These are phyloP conservation scores for Didymosphaeria variabile DNA, from an alignment of 2,329 filamentous ascomycete species.

Conservation along the genomic window DNA sequence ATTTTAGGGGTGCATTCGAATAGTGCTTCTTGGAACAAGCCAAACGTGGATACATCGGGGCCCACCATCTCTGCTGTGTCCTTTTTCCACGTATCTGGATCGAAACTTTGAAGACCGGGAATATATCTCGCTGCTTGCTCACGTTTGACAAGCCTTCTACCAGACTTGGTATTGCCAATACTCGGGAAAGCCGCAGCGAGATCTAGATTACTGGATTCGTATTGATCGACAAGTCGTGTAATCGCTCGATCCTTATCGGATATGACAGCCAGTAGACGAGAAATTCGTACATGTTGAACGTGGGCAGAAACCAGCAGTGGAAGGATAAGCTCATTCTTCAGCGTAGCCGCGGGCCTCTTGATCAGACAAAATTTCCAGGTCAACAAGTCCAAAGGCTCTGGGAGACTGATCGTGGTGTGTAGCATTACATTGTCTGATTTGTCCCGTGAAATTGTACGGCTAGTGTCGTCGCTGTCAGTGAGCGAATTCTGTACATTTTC, in stretches of 20 bases:
- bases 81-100: constrained; percentile 57
- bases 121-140: constrained; percentile 63
- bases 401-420: constrained; percentile 67
- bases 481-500: constrained; percentile 66
- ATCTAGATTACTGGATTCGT: constrained; percentile 65
- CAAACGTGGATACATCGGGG: constrained; percentile 37
- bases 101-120: constrained; percentile 64
- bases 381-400: constrained; percentile 68
- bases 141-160: constrained; percentile 56
- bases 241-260: constrained; percentile 68
- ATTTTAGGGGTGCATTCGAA: constrained; percentile 37
- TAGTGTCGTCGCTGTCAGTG: constrained; percentile 48
- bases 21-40: constrained; percentile 45
- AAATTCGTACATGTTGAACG: constrained; percentile 58
- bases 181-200: constrained; percentile 66
- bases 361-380: constrained; percentile 71
- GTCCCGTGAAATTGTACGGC: constrained; percentile 44
- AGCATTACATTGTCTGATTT: constrained; percentile 56
- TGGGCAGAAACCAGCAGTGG: constrained; percentile 62
- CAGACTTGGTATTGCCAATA: constrained; percentile 56
- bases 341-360: constrained; percentile 49
- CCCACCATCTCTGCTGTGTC: constrained; percentile 37
- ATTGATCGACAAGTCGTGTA: constrained; percentile 65
- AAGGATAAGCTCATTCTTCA: constrained; percentile 62
- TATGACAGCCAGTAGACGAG: constrained; percentile 59